Conservation (phyloP, 768 basidiomycete genomes). For the Termitomyces sp. region DNA sequence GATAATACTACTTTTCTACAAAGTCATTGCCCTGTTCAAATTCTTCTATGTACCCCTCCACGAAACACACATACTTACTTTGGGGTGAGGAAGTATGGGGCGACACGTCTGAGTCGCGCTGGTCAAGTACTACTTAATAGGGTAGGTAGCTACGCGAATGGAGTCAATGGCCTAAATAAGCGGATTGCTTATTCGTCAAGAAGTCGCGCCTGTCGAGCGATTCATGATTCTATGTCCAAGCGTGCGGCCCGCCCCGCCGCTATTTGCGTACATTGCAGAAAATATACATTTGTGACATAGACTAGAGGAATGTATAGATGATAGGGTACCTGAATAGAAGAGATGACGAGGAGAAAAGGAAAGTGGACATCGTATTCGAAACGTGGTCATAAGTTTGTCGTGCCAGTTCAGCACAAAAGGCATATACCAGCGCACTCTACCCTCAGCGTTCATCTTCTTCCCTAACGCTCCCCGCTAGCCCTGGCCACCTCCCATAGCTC, state of each 20-base stretch:
- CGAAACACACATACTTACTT: too few species aligned
- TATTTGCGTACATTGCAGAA: constrained; percentile 8
- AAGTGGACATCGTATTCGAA: background rate
- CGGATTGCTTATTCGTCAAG: too few species aligned
- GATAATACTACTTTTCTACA: too few species aligned
- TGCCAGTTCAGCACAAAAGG: background rate
- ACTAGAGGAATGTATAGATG: background rate
- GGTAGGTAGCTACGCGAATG: too few species aligned
- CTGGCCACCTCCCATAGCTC: constrained; percentile 25
- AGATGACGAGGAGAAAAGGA: background rate
- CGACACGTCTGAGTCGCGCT: background rate
- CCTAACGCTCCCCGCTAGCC: constrained; percentile 35
- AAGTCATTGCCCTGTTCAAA: too few species aligned
- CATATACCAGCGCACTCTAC: background rate
- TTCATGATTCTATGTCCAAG: background rate
- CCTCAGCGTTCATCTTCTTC: constrained; percentile 46
- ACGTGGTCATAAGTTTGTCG: constrained; percentile 2
- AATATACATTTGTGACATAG: constrained; percentile 1
- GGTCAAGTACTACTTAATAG: background rate
- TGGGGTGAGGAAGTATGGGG: too few species aligned
- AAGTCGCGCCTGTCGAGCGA: background rate
- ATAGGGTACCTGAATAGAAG: background rate
- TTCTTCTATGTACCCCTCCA: too few species aligned
- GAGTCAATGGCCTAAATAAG: too few species aligned
- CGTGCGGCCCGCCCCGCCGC: background rate